phyloP scores from a whole-genome alignment of 805 yeast genomes.

The Wickerhamomyces chaumierensis region DNA sequence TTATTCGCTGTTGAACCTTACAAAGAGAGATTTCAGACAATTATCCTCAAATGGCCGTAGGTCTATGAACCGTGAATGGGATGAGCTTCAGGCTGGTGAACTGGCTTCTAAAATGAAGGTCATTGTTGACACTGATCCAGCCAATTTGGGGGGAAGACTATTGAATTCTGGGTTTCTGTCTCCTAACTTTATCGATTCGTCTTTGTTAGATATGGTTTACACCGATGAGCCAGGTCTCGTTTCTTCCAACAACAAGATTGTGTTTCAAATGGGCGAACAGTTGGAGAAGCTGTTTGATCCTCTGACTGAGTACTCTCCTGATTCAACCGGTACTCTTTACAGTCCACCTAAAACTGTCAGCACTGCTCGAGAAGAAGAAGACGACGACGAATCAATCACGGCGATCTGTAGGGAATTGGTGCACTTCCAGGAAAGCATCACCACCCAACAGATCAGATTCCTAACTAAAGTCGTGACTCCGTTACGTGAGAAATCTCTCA shows the following conservation, averaged over 20 bases:
- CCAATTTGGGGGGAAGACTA: constrained; percentile 44
- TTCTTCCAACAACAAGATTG: constrained; percentile 66
- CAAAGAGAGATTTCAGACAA: constrained; percentile 8
- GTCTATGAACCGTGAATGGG: constrained; percentile 32
- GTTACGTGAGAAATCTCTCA: constrained; percentile 55
- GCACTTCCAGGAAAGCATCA: constrained; percentile 54
- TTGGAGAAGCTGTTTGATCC: constrained; percentile 86
- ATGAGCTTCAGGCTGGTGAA: constrained; percentile 78
- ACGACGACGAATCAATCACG: constrained; percentile 28
- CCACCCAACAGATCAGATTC: constrained; percentile 63
- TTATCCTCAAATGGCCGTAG: not conserved
- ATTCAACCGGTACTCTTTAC: constrained; percentile 64
- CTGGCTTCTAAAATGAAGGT: constrained; percentile 57
- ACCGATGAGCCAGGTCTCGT: constrained; percentile 37
- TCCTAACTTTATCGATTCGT: constrained; percentile 34
- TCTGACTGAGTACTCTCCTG: constrained; percentile 83
- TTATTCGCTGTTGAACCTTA: constrained; percentile 40
- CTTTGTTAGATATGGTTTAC: constrained; percentile 67
- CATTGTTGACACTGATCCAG: constrained; percentile 40
- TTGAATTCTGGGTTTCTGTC: constrained; percentile 49
- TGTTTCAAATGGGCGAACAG: constrained; percentile 71
- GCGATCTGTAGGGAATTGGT: constrained; percentile 58
- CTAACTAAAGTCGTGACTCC: constrained; percentile 75
- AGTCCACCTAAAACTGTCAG: constrained; percentile 36
- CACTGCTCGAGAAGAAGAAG: constrained; percentile 5